phyloP scores from a whole-genome alignment of 2,329 filamentous ascomycete genomes.

The Camillea tinctor region DNA sequence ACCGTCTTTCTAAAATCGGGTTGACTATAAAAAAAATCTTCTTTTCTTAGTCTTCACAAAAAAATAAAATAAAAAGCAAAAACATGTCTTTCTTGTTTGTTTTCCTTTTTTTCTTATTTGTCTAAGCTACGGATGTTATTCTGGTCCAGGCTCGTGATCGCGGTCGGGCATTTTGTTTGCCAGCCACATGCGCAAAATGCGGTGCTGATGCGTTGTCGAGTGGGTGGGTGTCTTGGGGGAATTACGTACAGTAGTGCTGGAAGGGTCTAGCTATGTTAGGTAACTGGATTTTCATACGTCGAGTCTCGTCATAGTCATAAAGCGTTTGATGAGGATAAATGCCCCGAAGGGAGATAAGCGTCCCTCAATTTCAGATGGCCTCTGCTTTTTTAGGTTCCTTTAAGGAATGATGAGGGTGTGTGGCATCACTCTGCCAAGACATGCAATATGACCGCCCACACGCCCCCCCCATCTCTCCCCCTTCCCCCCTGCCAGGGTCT shows the following conservation, averaged over 20 bases:
- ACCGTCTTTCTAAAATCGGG: neutral
- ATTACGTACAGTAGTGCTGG: conserved; percentile 4
- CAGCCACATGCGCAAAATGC: conserved; percentile 1
- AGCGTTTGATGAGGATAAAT: conserved; percentile 28
- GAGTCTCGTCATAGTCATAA: conserved; percentile 15
- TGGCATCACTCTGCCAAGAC: conserved; percentile 24
- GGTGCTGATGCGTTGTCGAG: neutral
- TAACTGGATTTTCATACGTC: conserved; percentile 26
- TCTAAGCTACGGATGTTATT: neutral
- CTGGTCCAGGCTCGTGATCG: neutral
- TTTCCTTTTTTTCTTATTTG: neutral
- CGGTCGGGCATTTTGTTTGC: conserved; percentile 4
- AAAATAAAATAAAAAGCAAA: neutral
- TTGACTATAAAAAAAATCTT: neutral
- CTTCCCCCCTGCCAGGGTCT: conserved; percentile 20
- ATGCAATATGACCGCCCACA: conserved; percentile 30
- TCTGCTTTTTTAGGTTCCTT: conserved; percentile 14
- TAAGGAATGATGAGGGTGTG: conserved; percentile 21
- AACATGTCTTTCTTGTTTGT: neutral
- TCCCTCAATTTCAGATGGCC: conserved; percentile 29
- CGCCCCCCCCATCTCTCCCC: conserved; percentile 18
- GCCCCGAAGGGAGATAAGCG: conserved; percentile 33
- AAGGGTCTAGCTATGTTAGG: conserved; percentile 26
- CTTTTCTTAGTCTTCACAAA: neutral
- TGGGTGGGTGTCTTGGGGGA: conserved; percentile 1